Base-by-base conservation (phyloP, 2,329 filamentous ascomycete species). In the Bipolaris cookei region DNA sequence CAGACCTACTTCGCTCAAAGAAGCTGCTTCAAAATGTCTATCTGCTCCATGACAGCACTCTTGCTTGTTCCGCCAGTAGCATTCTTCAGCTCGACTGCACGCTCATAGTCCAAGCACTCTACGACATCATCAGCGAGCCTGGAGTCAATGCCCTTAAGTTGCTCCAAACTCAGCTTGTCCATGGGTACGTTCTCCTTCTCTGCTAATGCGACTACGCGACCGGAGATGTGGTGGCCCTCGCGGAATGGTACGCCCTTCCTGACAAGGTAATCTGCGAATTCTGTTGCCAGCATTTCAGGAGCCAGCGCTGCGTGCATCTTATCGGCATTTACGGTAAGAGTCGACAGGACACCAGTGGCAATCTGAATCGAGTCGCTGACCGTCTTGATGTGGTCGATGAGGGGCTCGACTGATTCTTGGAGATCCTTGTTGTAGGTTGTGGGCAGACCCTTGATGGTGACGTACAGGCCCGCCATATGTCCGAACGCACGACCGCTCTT, bases 361-460 rank as follows among this genome's bases (percentile, higher is more conserved):
- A 96, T 96, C 76, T 89, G 87, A 52, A 96, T 84, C 71, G 89
- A 92, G 80, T 96, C 90, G 54, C 84, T 84, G 60, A 95, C 83
- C 5, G 91, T 94, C 83, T 92, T 90, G 77, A 93, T 85, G 74
- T 88, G 86, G 76, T 96, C 91, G 46, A 96, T 85, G 79, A 96
- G 86, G n/a, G 90, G 89, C 81, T 96, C 90, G 60, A 91, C 88
- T 56, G 86, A 89, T 79, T 96, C 92, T 78, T 97, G 91, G n/a
- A 96, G 78, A 76, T 96, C 91, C 79, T 96, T 96, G 82, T 96
- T 94, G 82, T 96, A 96, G 3, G 90, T 92, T 41, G 85, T 90
- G 1, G 91, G 90, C 25, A 95, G 84, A 54, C 89, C 89, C 77
- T 90, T 89, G 76, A 88, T 82, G 35, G 87, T 90, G 79, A 88